Conservation (phyloP, 805 yeast species). For the Sungouiozyma intestinalis region DNA sequence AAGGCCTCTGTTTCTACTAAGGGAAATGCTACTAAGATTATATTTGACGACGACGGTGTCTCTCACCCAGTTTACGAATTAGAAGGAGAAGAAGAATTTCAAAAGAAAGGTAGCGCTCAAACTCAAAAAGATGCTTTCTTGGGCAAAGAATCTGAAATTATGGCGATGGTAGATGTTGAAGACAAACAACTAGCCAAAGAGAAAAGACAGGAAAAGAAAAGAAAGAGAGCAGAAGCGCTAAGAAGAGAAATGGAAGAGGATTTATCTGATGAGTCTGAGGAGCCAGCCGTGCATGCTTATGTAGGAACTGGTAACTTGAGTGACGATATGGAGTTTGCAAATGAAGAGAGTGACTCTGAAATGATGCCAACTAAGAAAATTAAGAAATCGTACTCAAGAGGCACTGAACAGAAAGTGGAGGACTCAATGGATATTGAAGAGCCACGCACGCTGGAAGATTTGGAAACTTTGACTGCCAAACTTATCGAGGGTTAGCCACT, state of each 20-base stretch:
- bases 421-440: conserved; percentile 65
- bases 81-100: conserved; percentile 82
- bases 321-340: conserved; percentile 34
- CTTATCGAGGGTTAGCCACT: conserved; percentile 20
- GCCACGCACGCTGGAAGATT: conserved; percentile 86
- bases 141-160: conserved; percentile 49
- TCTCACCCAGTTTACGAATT: conserved; percentile 89
- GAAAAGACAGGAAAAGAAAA: conserved; percentile 78
- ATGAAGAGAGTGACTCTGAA: conserved; percentile 14
- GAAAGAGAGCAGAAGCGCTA: conserved; percentile 76
- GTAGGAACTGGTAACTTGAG: conserved; percentile 28
- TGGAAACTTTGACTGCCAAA: conserved; percentile 72
- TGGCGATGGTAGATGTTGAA: conserved; percentile 61
- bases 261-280: conserved; percentile 16
- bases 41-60: conserved; percentile 89
- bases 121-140: conserved; percentile 61
- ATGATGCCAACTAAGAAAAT: conserved; percentile 25
- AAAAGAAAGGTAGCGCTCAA: conserved; percentile 54
- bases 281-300: conserved; percentile 23
- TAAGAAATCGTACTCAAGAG: conserved; percentile 9
- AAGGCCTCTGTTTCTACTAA: conserved; percentile 53
- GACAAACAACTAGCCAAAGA: conserved; percentile 72
- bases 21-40: conserved; percentile 66
- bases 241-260: conserved; percentile 37
- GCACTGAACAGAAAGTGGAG: conserved; percentile 25